A percentile compares a stretch with the other conserved stretches of the same genome.
phyloP scores from a whole-genome alignment of 768 basidiomycete species.

The Boletellus ananiceps region DNA sequence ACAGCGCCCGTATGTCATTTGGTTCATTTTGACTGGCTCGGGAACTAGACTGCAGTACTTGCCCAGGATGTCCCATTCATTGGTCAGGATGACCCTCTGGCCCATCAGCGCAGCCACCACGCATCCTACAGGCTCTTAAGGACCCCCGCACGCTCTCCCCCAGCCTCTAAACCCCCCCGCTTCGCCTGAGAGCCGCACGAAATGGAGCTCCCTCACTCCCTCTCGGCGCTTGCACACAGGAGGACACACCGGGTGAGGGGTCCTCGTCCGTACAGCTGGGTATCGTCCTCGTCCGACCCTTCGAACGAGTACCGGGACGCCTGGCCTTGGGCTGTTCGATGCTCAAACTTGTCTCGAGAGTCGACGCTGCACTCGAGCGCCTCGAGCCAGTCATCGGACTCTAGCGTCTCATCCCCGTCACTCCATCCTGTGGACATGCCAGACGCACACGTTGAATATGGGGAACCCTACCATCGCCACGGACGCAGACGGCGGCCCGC shows the following conservation, averaged over 20 bases:
- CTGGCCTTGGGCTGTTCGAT: slow-evolving; percentile 16
- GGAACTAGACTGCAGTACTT: slow-evolving; percentile 1
- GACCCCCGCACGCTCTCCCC: not conserved
- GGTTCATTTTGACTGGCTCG: not conserved
- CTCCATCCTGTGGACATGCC: slow-evolving; percentile 5
- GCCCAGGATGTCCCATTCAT: slow-evolving; percentile 12
- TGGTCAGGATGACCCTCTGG: slow-evolving; percentile 14
- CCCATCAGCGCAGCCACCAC: slow-evolving; percentile 7
- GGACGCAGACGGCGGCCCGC: slow-evolving; percentile 20
- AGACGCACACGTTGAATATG: not conserved
- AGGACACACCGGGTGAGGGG: slow-evolving; percentile 21
- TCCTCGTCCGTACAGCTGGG: slow-evolving; percentile 29
- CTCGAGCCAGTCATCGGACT: slow-evolving; percentile 9
- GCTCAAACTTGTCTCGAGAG: slow-evolving; percentile 11
- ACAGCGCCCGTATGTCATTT: slow-evolving; percentile 11
- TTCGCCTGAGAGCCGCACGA: not conserved
- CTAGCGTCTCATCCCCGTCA: slow-evolving; percentile 9
- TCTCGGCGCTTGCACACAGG: slow-evolving; percentile 4
- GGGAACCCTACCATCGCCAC: not conserved
- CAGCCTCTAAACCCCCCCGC: not conserved
- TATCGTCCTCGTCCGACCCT: slow-evolving; percentile 12
- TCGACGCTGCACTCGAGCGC: slow-evolving; percentile 13
- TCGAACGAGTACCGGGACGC: slow-evolving; percentile 11
- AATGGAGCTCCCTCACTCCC: slow-evolving; percentile 13
- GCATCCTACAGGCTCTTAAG: not conserved